Evolutionary conservation across 192 early-diverging fungal species (phyloP).

Genomic region (Podila horticola): DNA sequence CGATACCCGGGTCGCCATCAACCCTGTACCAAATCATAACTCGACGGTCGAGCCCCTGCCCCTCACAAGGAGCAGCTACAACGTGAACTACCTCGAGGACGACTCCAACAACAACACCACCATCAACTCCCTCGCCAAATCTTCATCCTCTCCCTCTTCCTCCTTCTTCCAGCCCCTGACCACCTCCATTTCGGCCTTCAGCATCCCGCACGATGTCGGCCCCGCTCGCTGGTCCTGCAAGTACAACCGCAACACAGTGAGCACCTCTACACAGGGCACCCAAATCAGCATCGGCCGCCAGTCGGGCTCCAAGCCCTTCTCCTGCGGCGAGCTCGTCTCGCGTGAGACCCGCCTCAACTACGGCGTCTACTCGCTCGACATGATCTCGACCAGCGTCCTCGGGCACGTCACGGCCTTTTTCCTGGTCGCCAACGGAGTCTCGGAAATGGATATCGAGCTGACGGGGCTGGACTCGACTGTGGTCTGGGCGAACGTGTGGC

Average conservation of each 20-base stretch:
- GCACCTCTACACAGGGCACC: conserved; percentile 5
- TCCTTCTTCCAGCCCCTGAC: conserved; percentile 19
- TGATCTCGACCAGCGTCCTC: conserved; percentile 31
- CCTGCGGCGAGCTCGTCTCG: conserved; percentile 12
- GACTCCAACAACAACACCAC: too few species aligned
- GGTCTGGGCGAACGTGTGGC: conserved; percentile 45
- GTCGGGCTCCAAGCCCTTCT: neutral
- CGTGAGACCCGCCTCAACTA: conserved; percentile 3
- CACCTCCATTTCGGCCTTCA: conserved; percentile 23
- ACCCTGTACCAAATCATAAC: too few species aligned
- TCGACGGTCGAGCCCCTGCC: too few species aligned
- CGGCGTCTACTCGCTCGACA: conserved; percentile 41
- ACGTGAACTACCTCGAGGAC: too few species aligned
- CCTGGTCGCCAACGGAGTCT: conserved; percentile 25
- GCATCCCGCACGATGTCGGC: conserved; percentile 26
- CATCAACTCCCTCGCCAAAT: too few species aligned
- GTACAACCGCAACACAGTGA: conserved; percentile 23
- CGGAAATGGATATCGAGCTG: conserved; percentile 44
- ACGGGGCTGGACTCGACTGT: conserved; percentile 30
- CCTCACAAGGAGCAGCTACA: too few species aligned
- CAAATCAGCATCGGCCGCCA: conserved; percentile 32
- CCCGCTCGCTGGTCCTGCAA: conserved; percentile 44
- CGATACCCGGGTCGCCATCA: too few species aligned
- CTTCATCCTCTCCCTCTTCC: too few species aligned
- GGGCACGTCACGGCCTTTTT: conserved; percentile 49